phyloP scores from a whole-genome alignment of 768 basidiomycete genomes.

The Wakefieldia striispora region DNA sequence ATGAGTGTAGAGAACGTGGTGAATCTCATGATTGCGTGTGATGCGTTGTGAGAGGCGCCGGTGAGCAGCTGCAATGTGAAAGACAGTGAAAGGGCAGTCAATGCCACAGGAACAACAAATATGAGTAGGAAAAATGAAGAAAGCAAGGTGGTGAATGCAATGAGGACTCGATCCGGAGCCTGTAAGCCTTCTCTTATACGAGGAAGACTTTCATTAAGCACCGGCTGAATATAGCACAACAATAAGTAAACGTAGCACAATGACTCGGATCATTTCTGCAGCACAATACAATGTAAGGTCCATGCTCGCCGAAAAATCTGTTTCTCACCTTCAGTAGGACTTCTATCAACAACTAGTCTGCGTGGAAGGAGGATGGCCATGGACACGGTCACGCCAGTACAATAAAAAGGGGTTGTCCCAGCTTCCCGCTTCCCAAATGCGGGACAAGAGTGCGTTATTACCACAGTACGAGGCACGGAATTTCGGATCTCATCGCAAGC shows the following conservation, averaged over 20 bases:
- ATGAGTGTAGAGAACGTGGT: slow-evolving; percentile 34
- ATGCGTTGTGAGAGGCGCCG: neutral
- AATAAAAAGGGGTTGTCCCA: too few species aligned
- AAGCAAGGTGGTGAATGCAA: too few species aligned
- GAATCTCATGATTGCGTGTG: slow-evolving; percentile 37
- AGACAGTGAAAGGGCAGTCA: slow-evolving; percentile 20
- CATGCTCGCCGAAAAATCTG: neutral
- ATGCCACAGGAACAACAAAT: slow-evolving; percentile 13
- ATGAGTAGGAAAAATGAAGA: slow-evolving; percentile 4
- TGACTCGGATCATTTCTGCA: neutral
- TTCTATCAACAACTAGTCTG: neutral
- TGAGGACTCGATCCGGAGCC: too few species aligned
- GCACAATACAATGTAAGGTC: slow-evolving; percentile 6
- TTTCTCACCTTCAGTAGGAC: neutral
- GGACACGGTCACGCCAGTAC: neutral
- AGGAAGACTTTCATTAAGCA: too few species aligned
- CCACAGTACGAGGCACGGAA: too few species aligned
- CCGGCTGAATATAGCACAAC: slow-evolving; percentile 12
- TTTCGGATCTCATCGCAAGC: too few species aligned
- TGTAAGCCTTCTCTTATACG: too few species aligned
- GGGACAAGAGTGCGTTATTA: too few species aligned
- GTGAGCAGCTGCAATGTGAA: neutral
- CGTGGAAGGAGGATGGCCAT: neutral
- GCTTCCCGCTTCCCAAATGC: too few species aligned
- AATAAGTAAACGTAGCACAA: slow-evolving; percentile 11